These are phyloP conservation scores for Leccinum pachyderme DNA, from an alignment of 1,284 basidiomycete species.

Conservation along the genomic window DNA sequence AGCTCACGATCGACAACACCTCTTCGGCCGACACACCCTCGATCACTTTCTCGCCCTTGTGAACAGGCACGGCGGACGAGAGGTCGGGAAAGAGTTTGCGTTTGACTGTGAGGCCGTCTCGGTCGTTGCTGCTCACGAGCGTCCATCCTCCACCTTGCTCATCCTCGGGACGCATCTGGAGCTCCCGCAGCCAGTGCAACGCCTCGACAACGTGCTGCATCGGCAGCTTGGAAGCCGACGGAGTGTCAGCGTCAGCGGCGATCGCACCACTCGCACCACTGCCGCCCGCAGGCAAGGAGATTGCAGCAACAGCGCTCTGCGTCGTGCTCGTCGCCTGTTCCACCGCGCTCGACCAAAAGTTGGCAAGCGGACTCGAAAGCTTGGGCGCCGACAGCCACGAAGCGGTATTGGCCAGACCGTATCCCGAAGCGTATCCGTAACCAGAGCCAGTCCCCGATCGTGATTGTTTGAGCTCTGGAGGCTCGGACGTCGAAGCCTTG, in stretches of 20 bases:
- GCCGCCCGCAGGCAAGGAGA: conserved; percentile 48
- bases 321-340: conserved; percentile 71
- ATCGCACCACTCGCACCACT: conserved; percentile 23
- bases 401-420: conserved; percentile 6
- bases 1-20: conserved; percentile 69
- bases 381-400: conserved; percentile 55
- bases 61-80: conserved; percentile 81
- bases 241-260: conserved; percentile 35
- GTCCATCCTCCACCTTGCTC: conserved; percentile 63
- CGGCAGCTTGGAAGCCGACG: conserved; percentile 57
- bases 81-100: conserved; percentile 76
- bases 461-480: conserved; percentile 11
- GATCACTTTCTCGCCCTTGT: conserved; percentile 89
- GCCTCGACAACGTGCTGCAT: conserved; percentile 81
- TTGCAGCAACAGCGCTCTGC: conserved; percentile 69
- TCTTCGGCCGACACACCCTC: conserved; percentile 96
- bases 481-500: conserved; percentile 23
- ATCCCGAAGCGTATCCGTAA: neutral
- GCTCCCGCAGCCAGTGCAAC: conserved; percentile 74
- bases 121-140: conserved; percentile 62
- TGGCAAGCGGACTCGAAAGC: conserved; percentile 67
- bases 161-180: conserved; percentile 58
- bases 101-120: conserved; percentile 62
- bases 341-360: conserved; percentile 72
- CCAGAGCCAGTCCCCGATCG: neutral